Conservation (phyloP, 2,329 filamentous ascomycete genomes). For the Fusarium sp. region DNA sequence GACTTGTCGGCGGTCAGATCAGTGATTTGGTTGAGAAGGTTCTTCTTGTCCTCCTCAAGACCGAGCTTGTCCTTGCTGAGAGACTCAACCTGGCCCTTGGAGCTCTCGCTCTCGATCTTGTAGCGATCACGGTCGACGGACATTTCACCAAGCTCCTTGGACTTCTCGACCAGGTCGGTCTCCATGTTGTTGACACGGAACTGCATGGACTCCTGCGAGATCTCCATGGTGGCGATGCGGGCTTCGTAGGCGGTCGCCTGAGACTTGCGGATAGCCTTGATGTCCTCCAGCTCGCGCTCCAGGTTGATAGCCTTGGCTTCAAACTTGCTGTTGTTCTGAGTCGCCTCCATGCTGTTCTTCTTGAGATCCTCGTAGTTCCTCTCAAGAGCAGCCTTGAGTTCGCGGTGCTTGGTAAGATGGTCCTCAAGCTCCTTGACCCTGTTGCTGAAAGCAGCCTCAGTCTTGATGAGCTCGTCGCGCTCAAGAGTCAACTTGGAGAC, state of each 20-base stretch:
- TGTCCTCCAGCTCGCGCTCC: constrained; percentile 43
- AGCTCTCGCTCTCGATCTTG: constrained; percentile 34
- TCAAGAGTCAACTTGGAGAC: constrained; percentile 40
- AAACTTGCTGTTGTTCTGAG: constrained; percentile 25
- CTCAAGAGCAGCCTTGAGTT: constrained; percentile 44
- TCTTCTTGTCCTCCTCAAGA: constrained; percentile 43
- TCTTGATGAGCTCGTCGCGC: constrained; percentile 41
- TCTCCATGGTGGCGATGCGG: constrained; percentile 44
- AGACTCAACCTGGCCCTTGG: constrained; percentile 37
- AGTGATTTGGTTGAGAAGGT: constrained; percentile 32
- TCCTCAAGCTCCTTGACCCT: constrained; percentile 47
- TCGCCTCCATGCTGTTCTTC: constrained; percentile 35
- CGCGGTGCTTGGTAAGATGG: constrained; percentile 41
- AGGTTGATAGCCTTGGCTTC: constrained; percentile 46
- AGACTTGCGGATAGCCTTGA: constrained; percentile 42
- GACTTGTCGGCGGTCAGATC: constrained; percentile 34
- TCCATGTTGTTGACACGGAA: constrained; percentile 43
- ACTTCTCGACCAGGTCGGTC: constrained; percentile 40
- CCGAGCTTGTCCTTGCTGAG: constrained; percentile 35
- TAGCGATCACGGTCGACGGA: constrained; percentile 42
- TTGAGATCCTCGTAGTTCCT: constrained; percentile 45
- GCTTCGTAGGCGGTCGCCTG: constrained; percentile 45
- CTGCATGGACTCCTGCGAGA: constrained; percentile 45
- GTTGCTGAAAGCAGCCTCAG: constrained; percentile 35
- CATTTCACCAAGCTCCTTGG: constrained; percentile 42